Evolutionary conservation across 2,329 filamentous ascomycete genomes (phyloP).

Genomic region (Penicillium sp.): DNA sequence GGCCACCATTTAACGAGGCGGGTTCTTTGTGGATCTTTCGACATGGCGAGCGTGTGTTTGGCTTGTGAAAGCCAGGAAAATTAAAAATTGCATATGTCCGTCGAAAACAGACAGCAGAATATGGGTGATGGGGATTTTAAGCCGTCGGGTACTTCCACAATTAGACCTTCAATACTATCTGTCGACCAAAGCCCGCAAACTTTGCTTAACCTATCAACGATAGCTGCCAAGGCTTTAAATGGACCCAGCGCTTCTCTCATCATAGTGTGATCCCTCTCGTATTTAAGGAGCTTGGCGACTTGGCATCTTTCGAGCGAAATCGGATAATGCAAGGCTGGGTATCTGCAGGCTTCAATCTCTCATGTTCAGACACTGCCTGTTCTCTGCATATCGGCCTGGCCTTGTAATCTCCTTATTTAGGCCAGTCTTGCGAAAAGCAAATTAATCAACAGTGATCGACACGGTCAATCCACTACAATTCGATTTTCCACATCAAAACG

Average conservation of each 20-base stretch:
- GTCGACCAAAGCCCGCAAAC: slow-evolving; percentile 49
- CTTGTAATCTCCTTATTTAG: neutral
- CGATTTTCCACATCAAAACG: neutral
- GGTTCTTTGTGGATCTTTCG: neutral
- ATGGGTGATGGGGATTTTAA: neutral
- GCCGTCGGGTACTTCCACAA: slow-evolving; percentile 40
- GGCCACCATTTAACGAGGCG: slow-evolving; percentile 19
- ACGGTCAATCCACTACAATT: neutral
- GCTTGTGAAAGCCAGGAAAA: neutral
- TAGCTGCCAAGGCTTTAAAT: neutral
- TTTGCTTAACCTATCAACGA: slow-evolving; percentile 4
- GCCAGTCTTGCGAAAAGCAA: neutral
- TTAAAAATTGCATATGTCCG: neutral
- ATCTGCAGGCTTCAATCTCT: no score
- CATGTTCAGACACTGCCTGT: no score
- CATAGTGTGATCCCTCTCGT: neutral
- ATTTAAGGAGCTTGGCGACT: neutral
- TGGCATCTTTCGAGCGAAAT: neutral
- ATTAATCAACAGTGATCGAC: neutral
- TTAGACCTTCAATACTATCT: slow-evolving; percentile 29
- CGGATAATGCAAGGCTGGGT: neutral
- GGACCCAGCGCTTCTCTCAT: slow-evolving; percentile 22
- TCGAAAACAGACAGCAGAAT: neutral
- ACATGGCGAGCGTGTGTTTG: neutral
- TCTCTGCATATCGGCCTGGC: neutral